Evolutionary conservation across 2,329 filamentous ascomycete species (phyloP).

Genomic region (Fusarium sp.): DNA sequence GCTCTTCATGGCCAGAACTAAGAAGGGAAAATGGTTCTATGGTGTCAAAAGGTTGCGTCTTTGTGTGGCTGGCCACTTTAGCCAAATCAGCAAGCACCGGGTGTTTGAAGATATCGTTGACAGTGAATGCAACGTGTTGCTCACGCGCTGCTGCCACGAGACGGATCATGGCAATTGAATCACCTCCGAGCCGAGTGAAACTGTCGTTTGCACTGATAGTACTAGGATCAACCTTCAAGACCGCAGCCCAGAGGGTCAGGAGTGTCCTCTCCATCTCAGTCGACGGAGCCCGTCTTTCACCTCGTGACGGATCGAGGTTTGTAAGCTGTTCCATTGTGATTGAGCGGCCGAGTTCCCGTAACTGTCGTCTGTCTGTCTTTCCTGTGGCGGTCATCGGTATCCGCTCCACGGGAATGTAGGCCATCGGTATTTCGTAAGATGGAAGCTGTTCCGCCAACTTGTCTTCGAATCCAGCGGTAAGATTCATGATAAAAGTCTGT

Average conservation of each 20-base stretch:
- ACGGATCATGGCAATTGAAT: conserved; percentile 61
- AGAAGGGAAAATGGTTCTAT: neutral
- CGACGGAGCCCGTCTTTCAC: neutral
- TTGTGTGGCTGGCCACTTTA: neutral
- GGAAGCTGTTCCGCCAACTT: neutral
- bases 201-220: conserved; percentile 56
- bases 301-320: neutral
- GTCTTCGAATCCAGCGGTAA: neutral
- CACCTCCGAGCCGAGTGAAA: conserved; percentile 61
- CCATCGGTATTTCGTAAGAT: neutral
- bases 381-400: neutral
- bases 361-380: neutral
- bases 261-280: neutral
- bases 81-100: neutral
- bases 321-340: neutral
- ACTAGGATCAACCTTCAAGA: conserved; percentile 48
- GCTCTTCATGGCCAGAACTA: neutral
- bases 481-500: neutral
- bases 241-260: conserved; percentile 50
- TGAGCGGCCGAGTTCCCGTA: neutral
- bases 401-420: neutral
- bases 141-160: conserved; percentile 57
- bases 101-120: conserved; percentile 56
- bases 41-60: neutral
- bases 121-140: conserved; percentile 54